phyloP scores from a whole-genome alignment of 176 grass and related monocot genomes.

The Phoenix roebelenii region DNA sequence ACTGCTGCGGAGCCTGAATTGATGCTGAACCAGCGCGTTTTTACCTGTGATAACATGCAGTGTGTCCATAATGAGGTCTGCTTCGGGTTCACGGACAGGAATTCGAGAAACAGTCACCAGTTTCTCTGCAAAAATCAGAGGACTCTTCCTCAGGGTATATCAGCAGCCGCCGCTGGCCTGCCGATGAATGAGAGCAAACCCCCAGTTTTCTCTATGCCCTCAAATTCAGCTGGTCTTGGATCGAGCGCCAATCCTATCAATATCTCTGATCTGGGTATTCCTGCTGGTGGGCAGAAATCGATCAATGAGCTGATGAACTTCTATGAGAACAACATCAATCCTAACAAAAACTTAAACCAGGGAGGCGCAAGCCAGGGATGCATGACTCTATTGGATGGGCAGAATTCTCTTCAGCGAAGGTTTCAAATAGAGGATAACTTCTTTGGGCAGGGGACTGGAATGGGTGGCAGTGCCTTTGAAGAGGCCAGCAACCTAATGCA shows the following conservation, averaged over 20 bases:
- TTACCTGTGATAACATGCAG: conserved; percentile 2
- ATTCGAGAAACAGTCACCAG: conserved; percentile 15
- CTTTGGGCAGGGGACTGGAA: conserved; percentile 5
- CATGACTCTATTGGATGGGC: background rate
- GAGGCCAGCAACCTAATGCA: conserved; percentile 4
- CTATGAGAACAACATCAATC: background rate
- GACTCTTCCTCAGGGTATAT: background rate
- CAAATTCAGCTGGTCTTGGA: background rate
- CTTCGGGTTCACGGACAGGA: conserved; percentile 4
- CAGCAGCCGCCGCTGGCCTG: background rate
- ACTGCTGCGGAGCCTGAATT: background rate
- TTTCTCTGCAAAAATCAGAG: conserved; percentile 9
- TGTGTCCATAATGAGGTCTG: conserved; percentile 5
- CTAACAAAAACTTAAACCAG: conserved; percentile 2
- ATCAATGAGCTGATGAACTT: conserved; percentile 7
- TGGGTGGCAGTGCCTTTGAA: conserved; percentile 3
- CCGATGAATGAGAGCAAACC: conserved; percentile 1
- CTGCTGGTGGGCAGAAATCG: conserved; percentile 7
- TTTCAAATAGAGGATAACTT: conserved; percentile 8
- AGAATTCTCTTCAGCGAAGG: background rate
- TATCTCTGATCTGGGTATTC: conserved; percentile 5
- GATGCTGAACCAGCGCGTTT: conserved; percentile 5
- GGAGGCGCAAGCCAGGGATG: background rate
- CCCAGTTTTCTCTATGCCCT: background rate
- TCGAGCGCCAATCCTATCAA: background rate